Base-by-base conservation (phyloP, 495 filamentous ascomycete species). In the Poronia punctata region DNA sequence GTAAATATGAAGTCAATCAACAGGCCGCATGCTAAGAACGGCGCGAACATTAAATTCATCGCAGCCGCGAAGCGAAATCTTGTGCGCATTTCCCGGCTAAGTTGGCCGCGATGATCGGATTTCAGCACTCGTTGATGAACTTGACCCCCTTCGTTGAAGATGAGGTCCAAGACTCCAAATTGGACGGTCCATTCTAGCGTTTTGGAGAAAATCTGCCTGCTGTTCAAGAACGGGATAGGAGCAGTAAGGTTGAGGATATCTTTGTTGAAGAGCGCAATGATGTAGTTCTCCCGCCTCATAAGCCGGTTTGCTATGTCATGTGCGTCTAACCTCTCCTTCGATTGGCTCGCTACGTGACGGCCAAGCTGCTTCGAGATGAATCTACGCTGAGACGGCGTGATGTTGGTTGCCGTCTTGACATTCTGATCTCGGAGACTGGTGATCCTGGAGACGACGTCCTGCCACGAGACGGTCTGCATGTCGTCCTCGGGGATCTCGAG, bases 201-300 rank as follows among this genome's bases (percentile, higher is more conserved):
- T 33, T 67, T 66, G 0, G 88, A 90, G 47, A 90, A 88, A 7
- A 89, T 61, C 46, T 88, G 85, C 28, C 83, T 72, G 37, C 82
- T 83, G 28, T 76, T 70, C 5, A 96, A 54, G 40, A 95, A 90
- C 1, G 92, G 92, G 5, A 98, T 60, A 3, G 86, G 87, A 11
- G 95, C 72, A 0, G 83, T 85, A 17, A 95, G 69, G 59, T 98
- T 83, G 22, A 98, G 60, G 21, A 96, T 78, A 26, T 96, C 90
- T 59, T 97, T 97, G 64, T 98, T 98, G 63, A 96, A 84, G 35
- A 98, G 58, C 7, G 93, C 92, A 54, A 98, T 96, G 47, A 95
- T 66, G 49, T 95, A 98, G 52, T 98, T 98, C 43, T 95, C 92
- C 54, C 83, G 82, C 48, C 92, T 82, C 92, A 98, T 97, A 34